Evolutionary conservation across 2,329 filamentous ascomycete species (phyloP), one percentile per base, ranked within the genome.

Genomic region (Colletotrichum sp.): DNA sequence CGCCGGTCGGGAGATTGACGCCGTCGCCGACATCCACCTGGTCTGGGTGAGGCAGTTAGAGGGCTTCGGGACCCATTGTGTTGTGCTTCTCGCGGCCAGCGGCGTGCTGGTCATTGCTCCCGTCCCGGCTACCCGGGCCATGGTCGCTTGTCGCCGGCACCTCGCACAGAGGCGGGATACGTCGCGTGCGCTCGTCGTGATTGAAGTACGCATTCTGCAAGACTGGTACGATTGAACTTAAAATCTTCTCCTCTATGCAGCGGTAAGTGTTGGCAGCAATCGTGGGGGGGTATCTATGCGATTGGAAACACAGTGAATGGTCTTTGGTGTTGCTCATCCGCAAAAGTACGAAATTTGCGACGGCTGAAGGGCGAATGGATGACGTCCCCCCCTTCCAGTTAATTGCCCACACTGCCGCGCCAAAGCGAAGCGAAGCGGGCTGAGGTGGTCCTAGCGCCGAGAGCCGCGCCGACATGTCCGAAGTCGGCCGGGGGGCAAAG

Each of bases 131-230:
- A 68, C 34, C 27, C 55, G 57, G 61, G 72, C 27, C n/a, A 55
- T 78, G 73, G 79, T 80, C 65, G 79, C 79, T 78, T 80, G 81
- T 76, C 79, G 80, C 77, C 79, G 80, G 78, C 84, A 84, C 77
- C 81, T 82, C 76, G 80, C 68, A 82, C 84, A 85, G 78, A 83
- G 77, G 78, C 82, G 83, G 78, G 80, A 80, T 70, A 81, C 66
- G 68, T 82, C 80, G 71, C 80, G 81, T 44, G 79, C 78, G 65
- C 78, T 77, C 64, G 81, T 79, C n/a, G 78, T 70, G 77, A 79
- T 57, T 52, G 78, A 77, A 55, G 76, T 64, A 30, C 81, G 82
- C 82, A 83, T 83, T 71, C 64, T 67, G 44, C 32, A 8, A 39
- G 8, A 36, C 34, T 8, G 32, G 3, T 25, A 16, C 36, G 55